Evolutionary conservation across 1,139 yeast genomes (phyloP), one percentile per base, ranked within the genome.

Genomic region (Lodderomyces jiufengensis): DNA sequence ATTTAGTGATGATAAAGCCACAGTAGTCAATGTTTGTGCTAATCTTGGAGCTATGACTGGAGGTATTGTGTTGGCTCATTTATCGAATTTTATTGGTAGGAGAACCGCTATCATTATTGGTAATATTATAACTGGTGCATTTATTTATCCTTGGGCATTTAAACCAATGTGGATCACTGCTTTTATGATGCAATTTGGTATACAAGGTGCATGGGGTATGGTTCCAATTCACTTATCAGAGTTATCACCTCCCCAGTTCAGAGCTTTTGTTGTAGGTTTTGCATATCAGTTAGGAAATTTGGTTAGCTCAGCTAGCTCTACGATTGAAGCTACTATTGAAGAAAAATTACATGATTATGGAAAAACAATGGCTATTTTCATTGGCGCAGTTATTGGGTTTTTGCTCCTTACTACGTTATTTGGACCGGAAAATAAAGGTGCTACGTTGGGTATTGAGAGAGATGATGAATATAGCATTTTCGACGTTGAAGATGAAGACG

Each of bases 181-280:
- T 5, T 85, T 84, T 60, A 84, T 82, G 64, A 61, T 85, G 49
- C 95, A 86, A 59, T 78, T 80, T 51, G 79, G 79, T 47, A 92
- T 85, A 33, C 95, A 84, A 60, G 95, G 95, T 46, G 84, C 87
- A 12, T 86, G 95, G 88, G 94, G 95, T 48, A 84, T 84, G 31
- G 73, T 83, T 46, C 95, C 95, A 37, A 76, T 83, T 44, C 87
- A 84, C 57, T 66, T 84, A 35, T 70, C 85, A 2, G 95, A 84
- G 59, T 69, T 85, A 45, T 75, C 92, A n/a, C 79, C 77, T 28
- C 92, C 90, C 16, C 80, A 81, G 47, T 81, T 80, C 61, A 73
- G 84, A 55, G 70, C 90, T 3, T 79, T 84, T 47, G 80, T 82
- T 35, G 78, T 76, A 32, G 95, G 95, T 54, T 73, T 78, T 36